phyloP scores from a whole-genome alignment of 2,329 filamentous ascomycete genomes.

The Aspergillus uvarum region DNA sequence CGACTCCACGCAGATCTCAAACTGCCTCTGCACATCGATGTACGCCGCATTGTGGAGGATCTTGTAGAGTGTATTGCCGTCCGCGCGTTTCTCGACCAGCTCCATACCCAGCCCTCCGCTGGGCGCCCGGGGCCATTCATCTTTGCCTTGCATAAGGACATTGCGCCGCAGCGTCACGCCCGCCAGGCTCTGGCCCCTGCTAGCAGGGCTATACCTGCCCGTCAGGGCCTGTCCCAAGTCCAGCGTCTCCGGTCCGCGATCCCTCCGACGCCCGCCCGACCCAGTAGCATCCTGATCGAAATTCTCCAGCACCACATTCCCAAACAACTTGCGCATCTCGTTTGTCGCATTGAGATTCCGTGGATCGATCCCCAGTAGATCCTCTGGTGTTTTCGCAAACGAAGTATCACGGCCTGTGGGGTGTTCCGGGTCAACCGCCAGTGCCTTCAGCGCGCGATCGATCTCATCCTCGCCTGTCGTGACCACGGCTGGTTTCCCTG shows the following conservation, averaged over 20 bases:
- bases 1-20: slow-evolving; percentile 74
- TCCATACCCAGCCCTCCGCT: slow-evolving; percentile 84
- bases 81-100: slow-evolving; percentile 54
- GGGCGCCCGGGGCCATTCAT: slow-evolving; percentile 78
- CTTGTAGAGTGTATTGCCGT: slow-evolving; percentile 69
- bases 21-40: slow-evolving; percentile 70
- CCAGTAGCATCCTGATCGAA: slow-evolving; percentile 49
- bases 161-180: slow-evolving; percentile 74
- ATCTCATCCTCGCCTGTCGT: slow-evolving; percentile 57
- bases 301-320: slow-evolving; percentile 61
- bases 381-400: slow-evolving; percentile 45
- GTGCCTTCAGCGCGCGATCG: slow-evolving; percentile 61
- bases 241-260: slow-evolving; percentile 53
- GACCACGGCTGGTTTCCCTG: slow-evolving; percentile 18
- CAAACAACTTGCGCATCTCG: slow-evolving; percentile 81
- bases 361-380: slow-evolving; percentile 62
- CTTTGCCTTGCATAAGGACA: slow-evolving; percentile 80
- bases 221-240: slow-evolving; percentile 57
- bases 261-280: slow-evolving; percentile 50
- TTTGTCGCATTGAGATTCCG: slow-evolving; percentile 80
- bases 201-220: slow-evolving; percentile 53
- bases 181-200: slow-evolving; percentile 63
- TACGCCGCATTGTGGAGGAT: slow-evolving; percentile 76
- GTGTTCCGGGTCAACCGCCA: slow-evolving; percentile 48
- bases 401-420: slow-evolving; percentile 28